Evolutionary conservation across 2,329 filamentous ascomycete genomes (phyloP).

Genomic region (Xylaria hypoxylon): DNA sequence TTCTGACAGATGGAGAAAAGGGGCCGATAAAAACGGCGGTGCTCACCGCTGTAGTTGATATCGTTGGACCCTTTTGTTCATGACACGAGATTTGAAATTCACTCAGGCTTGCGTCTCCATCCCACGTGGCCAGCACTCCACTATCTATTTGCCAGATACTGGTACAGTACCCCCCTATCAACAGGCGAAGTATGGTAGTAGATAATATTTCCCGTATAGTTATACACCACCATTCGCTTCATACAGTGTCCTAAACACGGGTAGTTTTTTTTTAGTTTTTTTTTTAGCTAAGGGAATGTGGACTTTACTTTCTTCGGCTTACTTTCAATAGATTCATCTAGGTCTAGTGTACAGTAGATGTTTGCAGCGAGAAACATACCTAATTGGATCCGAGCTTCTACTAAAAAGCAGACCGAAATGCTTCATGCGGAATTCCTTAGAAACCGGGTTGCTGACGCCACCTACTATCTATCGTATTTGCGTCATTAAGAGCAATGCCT

Average conservation of each 20-base stretch:
- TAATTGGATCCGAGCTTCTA: constrained; percentile 7
- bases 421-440: background rate
- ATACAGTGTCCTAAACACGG: background rate
- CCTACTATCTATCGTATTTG: background rate
- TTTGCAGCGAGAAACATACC: background rate
- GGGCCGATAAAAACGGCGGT: constrained; percentile 14
- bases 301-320: constrained; percentile 1
- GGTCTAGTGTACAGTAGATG: background rate
- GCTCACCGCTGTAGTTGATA: constrained; percentile 28
- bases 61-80: constrained; percentile 13
- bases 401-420: background rate
- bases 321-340: constrained; percentile 5
- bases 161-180: constrained; percentile 2
- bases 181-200: constrained; percentile 13
- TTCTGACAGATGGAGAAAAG: constrained; percentile 13
- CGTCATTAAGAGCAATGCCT: constrained; percentile 19
- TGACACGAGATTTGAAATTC: constrained; percentile 30
- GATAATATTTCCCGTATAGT: constrained; percentile 10
- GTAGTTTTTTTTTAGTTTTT: no score
- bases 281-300: constrained; percentile 1
- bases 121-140: constrained; percentile 44
- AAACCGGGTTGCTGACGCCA: constrained; percentile 13
- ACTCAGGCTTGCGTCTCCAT: constrained; percentile 31
- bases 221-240: background rate
- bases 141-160: constrained; percentile 43